Percentiles rank a stretch among this genome's conserved stretches.
Conservation (phyloP, 78 protist genomes). For the Dictyostelium firmibasis region DNA sequence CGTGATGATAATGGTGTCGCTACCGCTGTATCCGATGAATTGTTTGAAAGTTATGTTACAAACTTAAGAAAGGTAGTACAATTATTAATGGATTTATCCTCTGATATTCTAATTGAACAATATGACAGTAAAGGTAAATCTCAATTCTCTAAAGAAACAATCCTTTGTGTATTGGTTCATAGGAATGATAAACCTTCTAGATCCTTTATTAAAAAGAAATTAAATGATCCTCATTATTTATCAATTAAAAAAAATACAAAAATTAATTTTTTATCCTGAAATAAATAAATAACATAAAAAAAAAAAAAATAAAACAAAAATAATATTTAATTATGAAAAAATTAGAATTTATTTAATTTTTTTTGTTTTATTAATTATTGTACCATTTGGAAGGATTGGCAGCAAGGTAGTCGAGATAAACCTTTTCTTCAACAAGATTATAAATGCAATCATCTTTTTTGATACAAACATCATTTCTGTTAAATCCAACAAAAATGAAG, state of each 20-base stretch:
- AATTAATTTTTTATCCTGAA: slow-evolving; percentile 24
- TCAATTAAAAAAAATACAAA: slow-evolving; percentile 56
- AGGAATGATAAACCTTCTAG: slow-evolving; percentile 53
- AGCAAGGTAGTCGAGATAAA: too few relatives aligned
- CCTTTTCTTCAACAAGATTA: too few relatives aligned
- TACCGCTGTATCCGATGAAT: slow-evolving; percentile 18
- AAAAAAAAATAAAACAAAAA: too few relatives aligned
- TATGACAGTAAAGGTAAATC: background rate
- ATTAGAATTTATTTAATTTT: too few relatives aligned
- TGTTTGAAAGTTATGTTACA: background rate
- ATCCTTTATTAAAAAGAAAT: slow-evolving; percentile 55
- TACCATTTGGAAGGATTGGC: too few relatives aligned
- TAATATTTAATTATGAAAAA: too few relatives aligned
- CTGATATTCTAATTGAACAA: slow-evolving; percentile 53
- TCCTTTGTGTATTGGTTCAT: slow-evolving; percentile 35
- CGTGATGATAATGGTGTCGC: slow-evolving; percentile 68
- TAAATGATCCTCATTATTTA: slow-evolving; percentile 6
- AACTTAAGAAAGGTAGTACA: background rate
- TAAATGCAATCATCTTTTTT: too few relatives aligned
- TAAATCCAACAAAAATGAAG: too few relatives aligned
- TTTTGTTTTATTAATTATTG: too few relatives aligned
- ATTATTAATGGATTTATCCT: slow-evolving; percentile 17
- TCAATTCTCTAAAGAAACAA: background rate
- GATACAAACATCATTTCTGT: too few relatives aligned
- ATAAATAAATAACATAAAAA: too few relatives aligned